phyloP scores from a whole-genome alignment of 306 rosid genomes.

The peach (Prunus persica) region DNA sequence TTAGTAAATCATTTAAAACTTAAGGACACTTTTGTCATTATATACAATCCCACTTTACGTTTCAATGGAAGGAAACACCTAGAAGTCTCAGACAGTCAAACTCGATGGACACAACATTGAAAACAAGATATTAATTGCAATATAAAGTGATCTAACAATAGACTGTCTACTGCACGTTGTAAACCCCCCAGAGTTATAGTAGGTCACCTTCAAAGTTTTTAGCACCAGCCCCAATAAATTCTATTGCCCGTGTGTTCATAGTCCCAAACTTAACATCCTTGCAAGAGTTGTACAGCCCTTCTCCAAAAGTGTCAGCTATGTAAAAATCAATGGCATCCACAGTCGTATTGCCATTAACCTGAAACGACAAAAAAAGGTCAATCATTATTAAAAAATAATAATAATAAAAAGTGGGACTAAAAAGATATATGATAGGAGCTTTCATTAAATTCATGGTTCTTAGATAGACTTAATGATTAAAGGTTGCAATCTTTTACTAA shows the following conservation, averaged over 20 bases:
- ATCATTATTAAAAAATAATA: not conserved
- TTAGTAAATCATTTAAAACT: not conserved
- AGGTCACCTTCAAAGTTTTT: conserved; percentile 60
- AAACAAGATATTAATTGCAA: conserved; percentile 7
- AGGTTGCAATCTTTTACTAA: not conserved
- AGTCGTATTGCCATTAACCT: conserved; percentile 71
- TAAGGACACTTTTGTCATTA: not conserved
- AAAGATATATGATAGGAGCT: not conserved
- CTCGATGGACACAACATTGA: not conserved
- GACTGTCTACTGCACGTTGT: conserved; percentile 2
- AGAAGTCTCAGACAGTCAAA: not conserved
- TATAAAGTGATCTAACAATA: conserved; percentile 17
- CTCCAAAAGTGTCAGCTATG: conserved; percentile 58
- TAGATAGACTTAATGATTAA: not conserved
- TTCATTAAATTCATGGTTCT: not conserved
- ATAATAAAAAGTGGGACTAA: not conserved
- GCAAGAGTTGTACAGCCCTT: conserved; percentile 74
- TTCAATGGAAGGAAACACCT: not conserved
- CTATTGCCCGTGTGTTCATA: conserved; percentile 93
- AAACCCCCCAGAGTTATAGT: conserved; percentile 20
- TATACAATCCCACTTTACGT: not conserved
- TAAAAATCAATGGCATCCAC: conserved; percentile 84
- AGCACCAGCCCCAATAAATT: conserved; percentile 94
- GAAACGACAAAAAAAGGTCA: conserved; percentile 13
- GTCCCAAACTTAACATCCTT: conserved; percentile 98